phyloP scores from a whole-genome alignment of 192 early-diverging fungal genomes.

The Coemansia sp. region DNA sequence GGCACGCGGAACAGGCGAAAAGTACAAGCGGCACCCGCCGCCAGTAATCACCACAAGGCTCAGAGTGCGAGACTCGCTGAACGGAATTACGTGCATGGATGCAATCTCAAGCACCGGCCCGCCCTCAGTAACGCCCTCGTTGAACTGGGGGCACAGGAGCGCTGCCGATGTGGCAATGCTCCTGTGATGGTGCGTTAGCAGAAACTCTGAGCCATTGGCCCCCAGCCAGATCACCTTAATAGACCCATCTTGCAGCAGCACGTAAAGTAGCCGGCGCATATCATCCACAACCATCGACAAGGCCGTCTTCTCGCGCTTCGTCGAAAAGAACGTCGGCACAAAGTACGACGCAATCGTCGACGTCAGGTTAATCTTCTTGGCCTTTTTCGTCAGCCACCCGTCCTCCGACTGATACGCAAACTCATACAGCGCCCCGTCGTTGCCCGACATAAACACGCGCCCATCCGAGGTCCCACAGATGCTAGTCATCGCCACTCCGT shows the following conservation, averaged over 20 bases:
- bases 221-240: conserved; percentile 73
- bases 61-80: conserved; percentile 63
- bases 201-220: conserved; percentile 56
- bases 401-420: conserved; percentile 83
- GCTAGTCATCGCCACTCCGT: conserved; percentile 75
- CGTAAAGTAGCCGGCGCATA: conserved; percentile 67
- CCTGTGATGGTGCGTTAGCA: conserved; percentile 51
- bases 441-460: conserved; percentile 87
- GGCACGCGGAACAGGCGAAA: conserved; percentile 55
- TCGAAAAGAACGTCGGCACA: conserved; percentile 63
- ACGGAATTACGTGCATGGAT: conserved; percentile 70
- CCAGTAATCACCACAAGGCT: conserved; percentile 78
- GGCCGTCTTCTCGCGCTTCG: conserved; percentile 52
- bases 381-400: conserved; percentile 79
- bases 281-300: conserved; percentile 68
- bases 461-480: conserved; percentile 79
- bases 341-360: conserved; percentile 64
- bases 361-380: conserved; percentile 74
- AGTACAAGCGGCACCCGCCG: conserved; percentile 74
- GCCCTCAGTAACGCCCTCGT: conserved; percentile 27
- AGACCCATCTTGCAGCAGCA: conserved; percentile 63
- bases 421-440: conserved; percentile 86
- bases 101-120: conserved; percentile 62
- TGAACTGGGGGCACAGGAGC: conserved; percentile 53
- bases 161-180: conserved; percentile 51